Conservation (phyloP, 768 basidiomycete genomes). For the Tulasnella sp. region DNA sequence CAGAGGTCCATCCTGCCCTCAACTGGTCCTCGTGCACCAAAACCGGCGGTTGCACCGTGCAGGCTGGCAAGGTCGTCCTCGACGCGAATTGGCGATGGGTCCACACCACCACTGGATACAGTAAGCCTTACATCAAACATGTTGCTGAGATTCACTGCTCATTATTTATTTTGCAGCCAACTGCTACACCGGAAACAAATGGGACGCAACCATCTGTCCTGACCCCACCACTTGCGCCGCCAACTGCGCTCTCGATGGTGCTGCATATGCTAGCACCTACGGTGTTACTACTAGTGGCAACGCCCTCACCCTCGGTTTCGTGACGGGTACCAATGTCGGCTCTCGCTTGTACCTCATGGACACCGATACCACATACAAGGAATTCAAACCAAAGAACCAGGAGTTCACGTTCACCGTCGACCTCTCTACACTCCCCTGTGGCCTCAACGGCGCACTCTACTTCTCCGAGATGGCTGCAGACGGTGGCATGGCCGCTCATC, state of each 20-base stretch:
- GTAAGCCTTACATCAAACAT: too few relatives aligned
- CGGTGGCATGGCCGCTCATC: slow-evolving; percentile 40
- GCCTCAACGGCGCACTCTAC: slow-evolving; percentile 53
- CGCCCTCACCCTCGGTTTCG: slow-evolving; percentile 17
- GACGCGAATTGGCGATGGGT: slow-evolving; percentile 23
- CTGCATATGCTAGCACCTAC: slow-evolving; percentile 18
- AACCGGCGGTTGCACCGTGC: slow-evolving; percentile 23
- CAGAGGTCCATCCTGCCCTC: slow-evolving; percentile 43
- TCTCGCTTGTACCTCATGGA: slow-evolving; percentile 39
- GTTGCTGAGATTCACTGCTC: too few relatives aligned
- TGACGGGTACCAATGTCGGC: slow-evolving; percentile 15
- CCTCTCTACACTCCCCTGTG: slow-evolving; percentile 45
- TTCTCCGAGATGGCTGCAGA: slow-evolving; percentile 50
- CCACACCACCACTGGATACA: slow-evolving; percentile 28
- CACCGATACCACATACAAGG: slow-evolving; percentile 33
- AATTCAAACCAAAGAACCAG: slow-evolving; percentile 44
- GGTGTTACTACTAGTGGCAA: slow-evolving; percentile 17
- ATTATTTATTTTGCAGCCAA: too few relatives aligned
- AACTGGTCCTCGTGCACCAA: slow-evolving; percentile 38
- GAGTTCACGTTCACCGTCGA: slow-evolving; percentile 55
- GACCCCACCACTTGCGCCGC: slow-evolving; percentile 38
- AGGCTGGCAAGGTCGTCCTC: slow-evolving; percentile 2
- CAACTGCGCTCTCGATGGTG: slow-evolving; percentile 30
- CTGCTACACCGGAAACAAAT: slow-evolving; percentile 46
- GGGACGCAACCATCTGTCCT: slow-evolving; percentile 43